Percentiles rank a stretch among this genome's conserved stretches.
phyloP scores from a whole-genome alignment of 257 asterid genomes.

The Solanum virginianum region DNA sequence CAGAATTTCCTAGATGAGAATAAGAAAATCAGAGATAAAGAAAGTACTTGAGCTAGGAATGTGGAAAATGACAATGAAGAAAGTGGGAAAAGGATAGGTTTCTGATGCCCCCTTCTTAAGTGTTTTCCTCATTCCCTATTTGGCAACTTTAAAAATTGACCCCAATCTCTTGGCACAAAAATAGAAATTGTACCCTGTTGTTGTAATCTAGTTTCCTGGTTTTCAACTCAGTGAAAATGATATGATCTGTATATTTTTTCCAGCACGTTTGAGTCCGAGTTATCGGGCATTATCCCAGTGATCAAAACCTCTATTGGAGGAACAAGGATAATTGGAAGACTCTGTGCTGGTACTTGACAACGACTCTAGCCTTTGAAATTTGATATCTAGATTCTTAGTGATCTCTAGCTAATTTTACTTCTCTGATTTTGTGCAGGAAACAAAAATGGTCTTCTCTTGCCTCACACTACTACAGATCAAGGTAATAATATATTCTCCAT shows the following conservation, averaged over 20 bases:
- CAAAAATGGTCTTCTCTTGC: conserved; percentile 88
- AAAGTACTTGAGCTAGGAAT: not conserved
- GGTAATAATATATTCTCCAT: conserved; percentile 22
- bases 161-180: not conserved
- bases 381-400: not conserved
- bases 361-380: not conserved
- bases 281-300: conserved; percentile 77
- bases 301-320: conserved; percentile 80
- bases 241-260: conserved; percentile 1
- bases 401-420: not conserved
- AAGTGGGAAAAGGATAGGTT: not conserved
- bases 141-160: not conserved
- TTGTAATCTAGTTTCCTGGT: not conserved
- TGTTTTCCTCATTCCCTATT: not conserved
- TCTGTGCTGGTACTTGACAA: conserved; percentile 57
- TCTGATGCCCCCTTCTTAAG: not conserved
- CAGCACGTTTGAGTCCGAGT: conserved; percentile 78
- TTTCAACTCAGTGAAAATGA: not conserved
- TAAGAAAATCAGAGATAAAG: not conserved
- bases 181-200: not conserved
- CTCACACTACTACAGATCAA: conserved; percentile 93
- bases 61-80: not conserved
- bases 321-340: conserved; percentile 81
- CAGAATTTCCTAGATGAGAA: not conserved
- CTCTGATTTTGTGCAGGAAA: conserved; percentile 39